These are phyloP conservation scores for Trichoderma harzianum DNA, from an alignment of 2,329 filamentous ascomycete species.

Conservation along the genomic window DNA sequence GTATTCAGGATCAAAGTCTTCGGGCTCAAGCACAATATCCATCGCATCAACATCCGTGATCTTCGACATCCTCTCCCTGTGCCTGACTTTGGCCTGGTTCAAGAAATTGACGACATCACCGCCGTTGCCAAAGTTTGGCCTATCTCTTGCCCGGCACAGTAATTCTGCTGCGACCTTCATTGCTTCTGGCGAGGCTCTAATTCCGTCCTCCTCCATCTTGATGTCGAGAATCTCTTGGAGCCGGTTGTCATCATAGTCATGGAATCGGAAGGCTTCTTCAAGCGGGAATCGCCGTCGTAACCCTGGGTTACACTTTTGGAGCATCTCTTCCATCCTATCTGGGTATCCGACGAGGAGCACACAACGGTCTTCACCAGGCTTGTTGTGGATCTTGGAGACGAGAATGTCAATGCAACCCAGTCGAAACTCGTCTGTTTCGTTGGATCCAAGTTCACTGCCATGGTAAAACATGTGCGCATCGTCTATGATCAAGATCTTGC, in stretches of 20 bases:
- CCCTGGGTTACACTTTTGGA: not conserved
- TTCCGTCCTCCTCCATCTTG: not conserved
- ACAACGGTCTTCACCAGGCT: not conserved
- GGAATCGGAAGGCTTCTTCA: not conserved
- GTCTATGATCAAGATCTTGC: conserved; percentile 67
- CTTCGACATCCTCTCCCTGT: not conserved
- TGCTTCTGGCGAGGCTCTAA: not conserved
- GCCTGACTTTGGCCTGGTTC: not conserved
- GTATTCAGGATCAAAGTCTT: not conserved
- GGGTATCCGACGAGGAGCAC: not conserved
- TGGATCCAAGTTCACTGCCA: not conserved
- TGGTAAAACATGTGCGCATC: conserved; percentile 56
- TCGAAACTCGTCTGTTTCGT: not conserved
- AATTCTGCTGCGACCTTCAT: not conserved
- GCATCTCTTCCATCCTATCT: not conserved
- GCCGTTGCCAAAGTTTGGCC: not conserved
- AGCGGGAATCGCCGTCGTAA: not conserved
- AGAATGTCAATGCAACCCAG: not conserved
- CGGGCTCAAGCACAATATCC: not conserved
- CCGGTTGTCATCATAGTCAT: not conserved
- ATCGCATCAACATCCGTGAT: not conserved
- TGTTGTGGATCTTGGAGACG: not conserved
- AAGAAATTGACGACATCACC: not conserved
- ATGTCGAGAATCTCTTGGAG: not conserved
- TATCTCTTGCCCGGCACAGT: not conserved